Evolutionary conservation across 106 monocot genomes (phyloP).

Genomic region (Narthecium ossifragum): DNA sequence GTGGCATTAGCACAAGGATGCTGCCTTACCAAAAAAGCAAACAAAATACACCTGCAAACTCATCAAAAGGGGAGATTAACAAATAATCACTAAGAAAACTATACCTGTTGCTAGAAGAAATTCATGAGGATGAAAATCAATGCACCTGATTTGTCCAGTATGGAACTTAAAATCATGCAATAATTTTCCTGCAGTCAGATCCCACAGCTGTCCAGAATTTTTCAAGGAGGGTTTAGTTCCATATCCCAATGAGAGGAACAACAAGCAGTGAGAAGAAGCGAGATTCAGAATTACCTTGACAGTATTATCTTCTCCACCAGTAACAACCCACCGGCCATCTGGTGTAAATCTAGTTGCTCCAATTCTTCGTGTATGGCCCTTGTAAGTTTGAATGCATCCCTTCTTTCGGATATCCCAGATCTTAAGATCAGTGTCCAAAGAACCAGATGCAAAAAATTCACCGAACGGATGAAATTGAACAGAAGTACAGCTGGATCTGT

Average conservation of each 20-base stretch:
- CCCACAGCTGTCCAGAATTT: constrained; percentile 52
- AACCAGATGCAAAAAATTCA: constrained; percentile 94
- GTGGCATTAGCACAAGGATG: no score
- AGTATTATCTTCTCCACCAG: constrained; percentile 85
- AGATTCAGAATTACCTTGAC: constrained; percentile 52
- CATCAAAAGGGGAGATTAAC: no score
- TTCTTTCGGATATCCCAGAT: constrained; percentile 97
- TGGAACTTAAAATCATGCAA: constrained; percentile 91
- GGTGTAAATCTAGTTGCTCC: constrained; percentile 77
- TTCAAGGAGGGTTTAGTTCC: constrained; percentile 3
- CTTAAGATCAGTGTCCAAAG: constrained; percentile 83
- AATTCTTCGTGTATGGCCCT: constrained; percentile 73
- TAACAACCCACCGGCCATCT: constrained; percentile 97
- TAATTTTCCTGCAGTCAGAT: constrained; percentile 93
- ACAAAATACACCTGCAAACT: no score
- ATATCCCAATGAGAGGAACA: constrained; percentile 2
- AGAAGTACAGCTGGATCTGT: constrained; percentile 60
- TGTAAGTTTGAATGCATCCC: constrained; percentile 90
- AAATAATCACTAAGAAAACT: no score
- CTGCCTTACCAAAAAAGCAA: no score
- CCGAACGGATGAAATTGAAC: constrained; percentile 96
- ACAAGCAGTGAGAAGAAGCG: constrained; percentile 2
- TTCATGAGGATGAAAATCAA: constrained; percentile 89
- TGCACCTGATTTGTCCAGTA: constrained; percentile 58
- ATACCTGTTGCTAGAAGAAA: constrained; percentile 96